Evolutionary conservation across 257 asterid species (phyloP).

Genomic region (Nicotiana noctiflora): DNA sequence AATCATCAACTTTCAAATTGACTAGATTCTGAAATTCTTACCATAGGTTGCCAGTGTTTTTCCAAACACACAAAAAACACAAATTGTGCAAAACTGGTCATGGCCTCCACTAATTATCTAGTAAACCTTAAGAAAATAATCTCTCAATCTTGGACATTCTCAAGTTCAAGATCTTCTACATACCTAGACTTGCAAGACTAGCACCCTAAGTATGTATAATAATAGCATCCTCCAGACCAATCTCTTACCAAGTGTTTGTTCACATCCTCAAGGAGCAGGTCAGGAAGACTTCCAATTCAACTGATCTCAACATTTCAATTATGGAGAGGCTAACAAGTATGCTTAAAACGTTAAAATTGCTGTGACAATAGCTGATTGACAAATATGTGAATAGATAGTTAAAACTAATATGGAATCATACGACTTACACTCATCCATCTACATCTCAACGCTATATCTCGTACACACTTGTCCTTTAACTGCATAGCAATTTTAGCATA

Average conservation of each 20-base stretch:
- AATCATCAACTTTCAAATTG: neutral
- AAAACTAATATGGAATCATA: neutral
- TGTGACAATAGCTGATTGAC: neutral
- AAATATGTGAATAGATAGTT: neutral
- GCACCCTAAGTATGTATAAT: neutral
- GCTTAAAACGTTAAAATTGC: neutral
- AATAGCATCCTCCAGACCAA: neutral
- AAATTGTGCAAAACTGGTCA: neutral
- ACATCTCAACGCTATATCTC: slow-evolving; percentile 85
- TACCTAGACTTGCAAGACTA: neutral
- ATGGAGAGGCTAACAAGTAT: neutral
- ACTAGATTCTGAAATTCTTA: neutral
- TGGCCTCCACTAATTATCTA: neutral
- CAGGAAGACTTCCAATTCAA: neutral
- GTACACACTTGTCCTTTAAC: slow-evolving; percentile 73
- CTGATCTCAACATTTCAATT: neutral
- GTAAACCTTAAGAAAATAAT: neutral
- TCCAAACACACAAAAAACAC: neutral
- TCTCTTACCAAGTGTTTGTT: neutral
- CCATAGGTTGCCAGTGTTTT: neutral
- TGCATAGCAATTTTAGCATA: slow-evolving; percentile 74
- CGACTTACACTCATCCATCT: slow-evolving; percentile 87
- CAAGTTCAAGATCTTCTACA: neutral
- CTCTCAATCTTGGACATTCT: neutral
- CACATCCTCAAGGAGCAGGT: neutral